Base-by-base conservation (phyloP, 2,329 filamentous ascomycete genomes). In the Epichloe baconii region DNA sequence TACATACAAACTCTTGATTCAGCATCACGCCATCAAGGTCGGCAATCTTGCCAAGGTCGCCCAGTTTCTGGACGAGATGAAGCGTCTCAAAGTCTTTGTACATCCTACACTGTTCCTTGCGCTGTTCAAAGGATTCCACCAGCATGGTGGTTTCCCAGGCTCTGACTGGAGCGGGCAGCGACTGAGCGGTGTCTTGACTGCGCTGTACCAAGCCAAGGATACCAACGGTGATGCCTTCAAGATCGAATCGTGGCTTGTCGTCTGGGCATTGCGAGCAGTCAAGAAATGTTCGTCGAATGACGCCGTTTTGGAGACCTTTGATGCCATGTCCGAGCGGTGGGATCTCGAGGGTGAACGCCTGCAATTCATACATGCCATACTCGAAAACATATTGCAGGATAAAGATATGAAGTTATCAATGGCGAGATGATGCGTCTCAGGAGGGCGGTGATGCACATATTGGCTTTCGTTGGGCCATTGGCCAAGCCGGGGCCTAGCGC, bases 61-160 rank as follows among this genome's bases (percentile, higher is more conserved):
- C 11, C 76, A 80, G 47, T 78, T 88, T 44, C 70, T 98, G 21
- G 77, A 80, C 45, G 91, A 97, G 64, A 95, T 96, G 88, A 79
- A 78, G 51, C 68, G 71, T 38, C 82, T 82, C 57, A 69, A 75
- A 3, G 73, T 95, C 3, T 78, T 81, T 0, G 70, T 91, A 15
- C 81, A 91, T 54, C 85, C 85, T 5, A 78, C 84, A 52, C 78
- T 95, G 23, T 96, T 91, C 61, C 72, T 93, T 38, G 76, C 85
- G 7, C 72, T 97, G 3, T 86, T 97, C 68, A 84, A 88, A 59
- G 89, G 86, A 0, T 98, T 97, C 62, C 74, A 77, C 35, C 66
- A 71, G 2, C 83, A 95, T 61, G 91, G 90, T 11, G 82, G 80
- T 26, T 62, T 72, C 23, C 71, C 56, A 1, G 66, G 82, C 55